A percentile compares a stretch with the other conserved stretches of the same genome.
Conservation (phyloP, 1,284 basidiomycete species). For the Serendipita sp. region DNA sequence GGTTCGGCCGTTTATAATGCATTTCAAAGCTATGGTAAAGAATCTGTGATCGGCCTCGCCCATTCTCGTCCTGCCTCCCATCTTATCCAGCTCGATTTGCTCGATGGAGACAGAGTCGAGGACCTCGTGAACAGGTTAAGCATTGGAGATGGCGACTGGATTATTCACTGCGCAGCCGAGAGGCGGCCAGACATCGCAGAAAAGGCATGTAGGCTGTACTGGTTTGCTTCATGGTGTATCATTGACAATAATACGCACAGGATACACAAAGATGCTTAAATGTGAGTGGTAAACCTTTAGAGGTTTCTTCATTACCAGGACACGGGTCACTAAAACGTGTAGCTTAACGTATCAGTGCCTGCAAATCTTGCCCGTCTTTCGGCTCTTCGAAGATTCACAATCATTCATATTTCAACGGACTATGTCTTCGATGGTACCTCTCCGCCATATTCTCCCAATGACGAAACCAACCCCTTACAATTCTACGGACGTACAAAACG, state of each 20-base stretch:
- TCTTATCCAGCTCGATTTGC: slow-evolving; percentile 47
- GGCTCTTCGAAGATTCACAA: slow-evolving; percentile 36
- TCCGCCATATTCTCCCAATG: slow-evolving; percentile 57
- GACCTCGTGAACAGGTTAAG: slow-evolving; percentile 35
- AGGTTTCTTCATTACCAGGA: background rate
- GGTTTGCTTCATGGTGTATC: background rate
- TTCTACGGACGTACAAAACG: slow-evolving; percentile 65
- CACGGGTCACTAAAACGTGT: background rate
- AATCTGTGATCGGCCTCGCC: slow-evolving; percentile 45
- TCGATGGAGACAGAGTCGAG: slow-evolving; percentile 35
- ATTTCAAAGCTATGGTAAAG: slow-evolving; percentile 28
- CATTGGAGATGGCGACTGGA: slow-evolving; percentile 40
- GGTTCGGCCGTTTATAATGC: slow-evolving; percentile 51
- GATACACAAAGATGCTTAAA: slow-evolving; percentile 50
- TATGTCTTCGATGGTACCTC: slow-evolving; percentile 79
- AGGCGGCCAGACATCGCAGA: slow-evolving; percentile 71
- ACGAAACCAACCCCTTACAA: slow-evolving; percentile 59
- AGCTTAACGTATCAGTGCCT: slow-evolving; percentile 61
- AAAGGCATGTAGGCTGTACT: slow-evolving; percentile 30
- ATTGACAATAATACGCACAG: slow-evolving; percentile 21
- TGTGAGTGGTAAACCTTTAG: slow-evolving; percentile 24
- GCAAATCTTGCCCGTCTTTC: slow-evolving; percentile 46
- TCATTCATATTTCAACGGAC: slow-evolving; percentile 72
- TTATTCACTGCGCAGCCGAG: slow-evolving; percentile 77
- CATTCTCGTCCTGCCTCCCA: slow-evolving; percentile 41